These are phyloP conservation scores for Candida mattraensis DNA, from an alignment of 805 yeast species.

Conservation along the genomic window DNA sequence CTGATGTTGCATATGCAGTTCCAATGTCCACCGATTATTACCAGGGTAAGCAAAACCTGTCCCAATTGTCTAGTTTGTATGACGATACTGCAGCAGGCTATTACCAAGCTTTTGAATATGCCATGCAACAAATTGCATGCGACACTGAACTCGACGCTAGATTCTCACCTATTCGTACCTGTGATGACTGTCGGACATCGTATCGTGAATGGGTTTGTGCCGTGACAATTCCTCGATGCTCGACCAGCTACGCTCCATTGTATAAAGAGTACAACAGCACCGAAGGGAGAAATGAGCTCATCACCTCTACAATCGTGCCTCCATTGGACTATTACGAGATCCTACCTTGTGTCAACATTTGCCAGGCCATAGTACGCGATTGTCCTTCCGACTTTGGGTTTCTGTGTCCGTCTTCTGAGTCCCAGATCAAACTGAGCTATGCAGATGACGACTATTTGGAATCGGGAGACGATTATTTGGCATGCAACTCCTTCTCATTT, in stretches of 20 bases:
- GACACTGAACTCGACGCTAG: conserved; percentile 62
- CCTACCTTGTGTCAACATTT: conserved; percentile 81
- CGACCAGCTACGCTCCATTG: conserved; percentile 46
- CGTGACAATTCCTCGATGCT: conserved; percentile 83
- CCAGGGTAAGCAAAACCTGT: conserved; percentile 31
- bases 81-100: conserved; percentile 59
- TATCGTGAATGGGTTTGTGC: conserved; percentile 90
- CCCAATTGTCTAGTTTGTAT: conserved; percentile 47
- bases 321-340: conserved; percentile 68
- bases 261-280: conserved; percentile 47
- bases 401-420: conserved; percentile 58
- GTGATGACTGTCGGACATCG: conserved; percentile 67
- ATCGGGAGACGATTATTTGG: conserved; percentile 22
- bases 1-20: conserved; percentile 81
- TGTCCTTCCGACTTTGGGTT: conserved; percentile 82
- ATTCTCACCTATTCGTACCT: conserved; percentile 72
- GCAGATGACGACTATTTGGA: conserved; percentile 38
- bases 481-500: conserved; percentile 37
- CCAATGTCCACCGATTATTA: conserved; percentile 47
- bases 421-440: conserved; percentile 41
- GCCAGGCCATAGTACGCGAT: conserved; percentile 74
- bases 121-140: conserved; percentile 76
- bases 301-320: conserved; percentile 56
- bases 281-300: conserved; percentile 58
- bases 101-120: conserved; percentile 68